Percentiles rank a stretch among this genome's conserved stretches.
These are phyloP conservation scores for Amylostereum areolatum DNA, from an alignment of 1,284 basidiomycete species.

Conservation along the genomic window DNA sequence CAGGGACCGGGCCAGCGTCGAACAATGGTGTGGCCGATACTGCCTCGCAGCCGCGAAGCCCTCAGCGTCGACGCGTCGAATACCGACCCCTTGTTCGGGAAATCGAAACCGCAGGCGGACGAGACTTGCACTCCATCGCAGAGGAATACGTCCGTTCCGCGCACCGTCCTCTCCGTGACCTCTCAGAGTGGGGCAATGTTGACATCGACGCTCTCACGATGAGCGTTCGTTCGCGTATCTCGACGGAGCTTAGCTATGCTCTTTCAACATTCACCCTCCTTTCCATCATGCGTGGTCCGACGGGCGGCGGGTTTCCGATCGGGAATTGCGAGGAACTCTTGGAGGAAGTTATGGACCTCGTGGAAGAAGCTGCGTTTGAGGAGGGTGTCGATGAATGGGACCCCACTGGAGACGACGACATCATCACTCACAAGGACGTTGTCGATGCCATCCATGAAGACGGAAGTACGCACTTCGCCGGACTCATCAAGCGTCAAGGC, in stretches of 20 bases:
- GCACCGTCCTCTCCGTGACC: conserved; percentile 55
- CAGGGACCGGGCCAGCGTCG: no score
- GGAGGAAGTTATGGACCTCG: conserved; percentile 82
- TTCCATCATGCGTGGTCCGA: conserved; percentile 65
- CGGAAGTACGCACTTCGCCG: conserved; percentile 53
- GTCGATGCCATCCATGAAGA: conserved; percentile 52
- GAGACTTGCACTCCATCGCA: conserved; percentile 75
- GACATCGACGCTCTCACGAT: conserved; percentile 88
- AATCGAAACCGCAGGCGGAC: conserved; percentile 77
- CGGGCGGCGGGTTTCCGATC: conserved; percentile 60
- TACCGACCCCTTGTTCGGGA: conserved; percentile 82
- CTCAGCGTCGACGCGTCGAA: conserved; percentile 70
- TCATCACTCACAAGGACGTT: conserved; percentile 62
- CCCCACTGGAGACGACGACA: conserved; percentile 23
- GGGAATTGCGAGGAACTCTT: conserved; percentile 76
- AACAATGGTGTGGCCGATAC: neutral
- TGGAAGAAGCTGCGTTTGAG: conserved; percentile 78
- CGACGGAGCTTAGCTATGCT: conserved; percentile 83
- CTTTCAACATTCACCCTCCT: conserved; percentile 87
- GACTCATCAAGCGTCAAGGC: conserved; percentile 46
- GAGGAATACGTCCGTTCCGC: conserved; percentile 46
- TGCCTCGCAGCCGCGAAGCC: conserved; percentile 19
- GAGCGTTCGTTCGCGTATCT: conserved; percentile 83
- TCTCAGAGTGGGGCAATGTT: conserved; percentile 70
- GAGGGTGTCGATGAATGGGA: conserved; percentile 35